phyloP scores from a whole-genome alignment of 192 early-diverging fungal species.

The Coemansia sp. region DNA sequence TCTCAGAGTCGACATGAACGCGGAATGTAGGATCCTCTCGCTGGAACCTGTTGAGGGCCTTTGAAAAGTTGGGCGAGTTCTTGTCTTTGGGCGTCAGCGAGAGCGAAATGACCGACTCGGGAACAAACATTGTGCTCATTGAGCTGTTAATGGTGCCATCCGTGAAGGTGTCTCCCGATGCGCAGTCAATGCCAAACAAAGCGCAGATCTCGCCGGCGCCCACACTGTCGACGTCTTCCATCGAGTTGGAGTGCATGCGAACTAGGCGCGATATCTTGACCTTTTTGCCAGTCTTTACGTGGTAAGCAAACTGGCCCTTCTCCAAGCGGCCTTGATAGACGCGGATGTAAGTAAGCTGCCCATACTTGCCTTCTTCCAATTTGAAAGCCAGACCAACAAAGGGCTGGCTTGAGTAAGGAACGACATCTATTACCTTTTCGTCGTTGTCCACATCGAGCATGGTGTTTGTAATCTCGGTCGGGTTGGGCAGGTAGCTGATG shows the following conservation, averaged over 20 bases:
- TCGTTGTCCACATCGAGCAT: constrained; percentile 67
- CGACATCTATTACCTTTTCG: constrained; percentile 58
- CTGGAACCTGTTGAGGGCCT: constrained; percentile 75
- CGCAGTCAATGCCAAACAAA: constrained; percentile 95
- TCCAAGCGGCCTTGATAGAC: constrained; percentile 90
- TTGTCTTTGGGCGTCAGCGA: constrained; percentile 89
- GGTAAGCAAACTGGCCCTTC: constrained; percentile 83
- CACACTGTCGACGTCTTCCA: constrained; percentile 93
- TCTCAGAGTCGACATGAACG: constrained; percentile 72
- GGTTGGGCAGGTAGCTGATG: constrained; percentile 64
- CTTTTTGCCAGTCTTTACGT: constrained; percentile 85
- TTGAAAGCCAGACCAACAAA: constrained; percentile 86
- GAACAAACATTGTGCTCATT: constrained; percentile 98
- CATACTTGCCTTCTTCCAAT: constrained; percentile 91
- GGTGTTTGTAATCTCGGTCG: constrained; percentile 66
- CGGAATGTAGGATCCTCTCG: constrained; percentile 83
- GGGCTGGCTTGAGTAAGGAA: constrained; percentile 63
- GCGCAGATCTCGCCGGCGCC: constrained; percentile 97
- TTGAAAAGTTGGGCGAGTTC: constrained; percentile 66
- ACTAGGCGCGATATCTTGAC: constrained; percentile 94
- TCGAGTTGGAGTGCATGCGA: constrained; percentile 97
- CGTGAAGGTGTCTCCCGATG: constrained; percentile 95
- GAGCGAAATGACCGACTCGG: constrained; percentile 93
- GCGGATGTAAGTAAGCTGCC: constrained; percentile 94
- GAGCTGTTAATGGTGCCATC: constrained; percentile 76